Conservation (phyloP, 441 rosid genomes). For the Kokia cookei region DNA sequence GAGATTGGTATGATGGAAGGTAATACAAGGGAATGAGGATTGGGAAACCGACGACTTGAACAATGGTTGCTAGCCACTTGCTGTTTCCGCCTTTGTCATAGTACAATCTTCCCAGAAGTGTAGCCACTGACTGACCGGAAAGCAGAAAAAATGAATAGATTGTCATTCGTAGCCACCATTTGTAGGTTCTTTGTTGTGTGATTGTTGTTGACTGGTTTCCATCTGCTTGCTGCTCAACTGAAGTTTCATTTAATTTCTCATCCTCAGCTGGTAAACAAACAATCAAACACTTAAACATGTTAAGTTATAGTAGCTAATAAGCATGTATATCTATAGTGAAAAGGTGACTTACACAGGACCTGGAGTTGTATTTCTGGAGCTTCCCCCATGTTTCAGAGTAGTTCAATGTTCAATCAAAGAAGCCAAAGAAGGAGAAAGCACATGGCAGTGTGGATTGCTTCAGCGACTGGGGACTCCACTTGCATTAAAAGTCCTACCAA, state of each 20-base stretch:
- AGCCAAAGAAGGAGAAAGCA: neutral
- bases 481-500: neutral
- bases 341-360: slow-evolving; percentile 11
- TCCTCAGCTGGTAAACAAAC: slow-evolving; percentile 12
- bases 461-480: neutral
- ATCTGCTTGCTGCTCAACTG: neutral
- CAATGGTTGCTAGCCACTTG: slow-evolving; percentile 37
- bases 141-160: slow-evolving; percentile 16
- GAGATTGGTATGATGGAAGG: neutral
- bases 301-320: neutral
- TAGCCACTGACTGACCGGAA: slow-evolving; percentile 22
- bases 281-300: neutral
- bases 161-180: slow-evolving; percentile 22
- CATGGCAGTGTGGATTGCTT: neutral
- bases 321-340: neutral
- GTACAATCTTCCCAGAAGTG: slow-evolving; percentile 25
- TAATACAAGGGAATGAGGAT: slow-evolving; percentile 31
- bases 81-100: slow-evolving; percentile 28
- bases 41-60: slow-evolving; percentile 41
- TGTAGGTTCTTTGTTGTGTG: neutral
- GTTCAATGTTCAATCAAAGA: neutral
- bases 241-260: slow-evolving; percentile 1
- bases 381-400: slow-evolving; percentile 19
- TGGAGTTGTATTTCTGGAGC: slow-evolving; percentile 18
- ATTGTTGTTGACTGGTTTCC: neutral